These are phyloP conservation scores for Blastobotrys attinorum DNA, from an alignment of 805 yeast genomes.

Conservation along the genomic window DNA sequence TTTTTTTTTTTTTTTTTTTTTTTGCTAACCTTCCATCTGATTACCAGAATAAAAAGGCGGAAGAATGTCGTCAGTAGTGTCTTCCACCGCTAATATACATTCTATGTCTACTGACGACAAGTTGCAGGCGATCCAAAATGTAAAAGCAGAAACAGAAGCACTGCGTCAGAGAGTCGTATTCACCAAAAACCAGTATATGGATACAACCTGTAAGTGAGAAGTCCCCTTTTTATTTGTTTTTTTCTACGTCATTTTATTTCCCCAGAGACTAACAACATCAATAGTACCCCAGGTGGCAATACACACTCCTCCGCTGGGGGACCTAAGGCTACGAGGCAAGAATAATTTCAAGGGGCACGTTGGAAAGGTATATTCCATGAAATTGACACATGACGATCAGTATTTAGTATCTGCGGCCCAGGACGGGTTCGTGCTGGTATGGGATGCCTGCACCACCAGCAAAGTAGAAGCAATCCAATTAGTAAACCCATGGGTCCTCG, in stretches of 20 bases:
- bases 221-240: not conserved
- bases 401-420: conserved; percentile 67
- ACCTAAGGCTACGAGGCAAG: conserved; percentile 5
- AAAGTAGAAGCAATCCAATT: conserved; percentile 64
- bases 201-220: conserved; percentile 9
- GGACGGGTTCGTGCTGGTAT: conserved; percentile 75
- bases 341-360: conserved; percentile 49
- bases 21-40: no score
- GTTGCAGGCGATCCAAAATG: conserved; percentile 3
- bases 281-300: conserved; percentile 6
- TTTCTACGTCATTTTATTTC: not conserved
- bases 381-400: conserved; percentile 60
- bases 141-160: conserved; percentile 13
- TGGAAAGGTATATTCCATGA: conserved; percentile 59
- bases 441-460: conserved; percentile 71
- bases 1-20: no score
- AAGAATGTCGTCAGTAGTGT: not conserved
- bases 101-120: conserved; percentile 7
- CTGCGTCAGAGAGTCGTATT: conserved; percentile 7
- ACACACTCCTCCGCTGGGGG: conserved; percentile 11
- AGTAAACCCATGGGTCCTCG: conserved; percentile 71
- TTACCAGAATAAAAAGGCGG: no score
- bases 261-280: not conserved
- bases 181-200: conserved; percentile 7
- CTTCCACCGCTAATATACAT: not conserved